Percentiles rank a stretch among this genome's conserved stretches.
Evolutionary conservation across 2,329 filamentous ascomycete species (phyloP).

Genomic region (Polytolypa hystricis): DNA sequence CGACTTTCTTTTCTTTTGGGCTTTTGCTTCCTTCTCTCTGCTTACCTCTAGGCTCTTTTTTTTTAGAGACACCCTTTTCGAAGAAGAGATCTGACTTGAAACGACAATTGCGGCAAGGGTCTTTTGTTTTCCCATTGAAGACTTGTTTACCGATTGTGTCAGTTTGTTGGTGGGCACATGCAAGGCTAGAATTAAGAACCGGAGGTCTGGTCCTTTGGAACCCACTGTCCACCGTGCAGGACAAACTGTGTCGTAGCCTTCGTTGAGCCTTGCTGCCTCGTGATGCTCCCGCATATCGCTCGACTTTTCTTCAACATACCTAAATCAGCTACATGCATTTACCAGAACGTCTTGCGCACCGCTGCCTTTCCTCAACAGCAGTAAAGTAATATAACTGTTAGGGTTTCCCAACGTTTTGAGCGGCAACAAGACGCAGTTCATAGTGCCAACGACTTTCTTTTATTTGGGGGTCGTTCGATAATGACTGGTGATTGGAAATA

Average conservation of each 20-base stretch:
- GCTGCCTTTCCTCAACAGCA: no score
- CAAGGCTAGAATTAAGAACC: no score
- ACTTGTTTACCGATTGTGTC: no score
- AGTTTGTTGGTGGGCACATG: no score
- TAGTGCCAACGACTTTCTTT: not conserved
- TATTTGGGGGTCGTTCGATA: slow-evolving; percentile 1
- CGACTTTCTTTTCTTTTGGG: not conserved
- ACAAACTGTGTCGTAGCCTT: slow-evolving; percentile 5
- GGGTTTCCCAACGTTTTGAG: not conserved
- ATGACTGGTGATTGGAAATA: slow-evolving; percentile 3
- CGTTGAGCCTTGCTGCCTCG: slow-evolving; percentile 8
- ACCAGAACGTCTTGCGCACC: no score
- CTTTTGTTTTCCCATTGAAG: no score
- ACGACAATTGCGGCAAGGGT: no score
- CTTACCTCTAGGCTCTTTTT: not conserved
- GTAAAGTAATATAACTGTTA: not conserved
- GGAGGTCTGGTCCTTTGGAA: slow-evolving; percentile 5
- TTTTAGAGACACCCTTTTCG: no score
- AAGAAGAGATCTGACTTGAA: no score
- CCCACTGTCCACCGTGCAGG: slow-evolving; percentile 3
- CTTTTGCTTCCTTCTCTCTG: not conserved
- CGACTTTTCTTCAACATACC: slow-evolving; percentile 4
- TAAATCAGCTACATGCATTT: slow-evolving; percentile 6
- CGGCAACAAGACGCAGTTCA: no score
- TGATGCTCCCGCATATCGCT: slow-evolving; percentile 6